Evolutionary conservation across 495 filamentous ascomycete genomes (phyloP).

Genomic region (Xylaria longipes): DNA sequence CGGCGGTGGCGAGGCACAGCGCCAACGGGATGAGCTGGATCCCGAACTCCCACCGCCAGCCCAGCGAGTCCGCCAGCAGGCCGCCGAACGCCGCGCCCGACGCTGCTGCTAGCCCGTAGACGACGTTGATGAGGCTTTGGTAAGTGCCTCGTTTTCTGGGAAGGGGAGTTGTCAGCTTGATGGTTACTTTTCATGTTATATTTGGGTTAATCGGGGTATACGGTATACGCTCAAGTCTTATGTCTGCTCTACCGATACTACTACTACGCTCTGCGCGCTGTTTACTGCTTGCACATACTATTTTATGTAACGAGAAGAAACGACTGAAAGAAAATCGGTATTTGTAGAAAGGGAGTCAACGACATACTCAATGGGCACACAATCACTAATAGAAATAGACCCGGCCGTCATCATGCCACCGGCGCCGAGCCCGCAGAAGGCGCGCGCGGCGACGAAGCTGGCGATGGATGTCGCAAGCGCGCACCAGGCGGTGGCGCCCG

Average conservation of each 20-base stretch:
- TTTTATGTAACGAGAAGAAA: background rate
- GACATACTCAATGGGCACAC: slow-evolving; percentile 74
- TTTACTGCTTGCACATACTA: too few relatives aligned
- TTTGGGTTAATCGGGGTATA: background rate
- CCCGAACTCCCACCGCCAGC: slow-evolving; percentile 74
- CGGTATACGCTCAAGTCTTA: background rate
- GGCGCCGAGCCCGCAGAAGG: slow-evolving; percentile 75
- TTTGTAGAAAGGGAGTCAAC: background rate
- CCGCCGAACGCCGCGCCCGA: slow-evolving; percentile 76
- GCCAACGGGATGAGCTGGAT: slow-evolving; percentile 71
- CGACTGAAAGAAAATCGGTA: background rate
- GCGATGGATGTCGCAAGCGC: slow-evolving; percentile 71
- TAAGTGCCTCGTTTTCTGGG: slow-evolving; percentile 66
- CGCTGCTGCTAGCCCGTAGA: slow-evolving; percentile 65
- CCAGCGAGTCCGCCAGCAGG: slow-evolving; percentile 72
- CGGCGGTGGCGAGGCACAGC: slow-evolving; percentile 62
- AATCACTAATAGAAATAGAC: slow-evolving; percentile 74
- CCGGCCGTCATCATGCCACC: slow-evolving; percentile 76
- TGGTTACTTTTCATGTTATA: background rate
- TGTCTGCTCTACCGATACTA: background rate
- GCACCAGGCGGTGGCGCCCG: slow-evolving; percentile 74
- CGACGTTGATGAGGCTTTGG: slow-evolving; percentile 78
- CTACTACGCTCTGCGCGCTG: background rate
- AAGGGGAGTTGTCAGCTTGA: background rate
- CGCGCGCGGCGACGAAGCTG: slow-evolving; percentile 74